Percentiles rank a stretch among this genome's conserved stretches.
These are phyloP conservation scores for Spathaspora passalidarum DNA, from an alignment of 805 yeast genomes.

Conservation along the genomic window DNA sequence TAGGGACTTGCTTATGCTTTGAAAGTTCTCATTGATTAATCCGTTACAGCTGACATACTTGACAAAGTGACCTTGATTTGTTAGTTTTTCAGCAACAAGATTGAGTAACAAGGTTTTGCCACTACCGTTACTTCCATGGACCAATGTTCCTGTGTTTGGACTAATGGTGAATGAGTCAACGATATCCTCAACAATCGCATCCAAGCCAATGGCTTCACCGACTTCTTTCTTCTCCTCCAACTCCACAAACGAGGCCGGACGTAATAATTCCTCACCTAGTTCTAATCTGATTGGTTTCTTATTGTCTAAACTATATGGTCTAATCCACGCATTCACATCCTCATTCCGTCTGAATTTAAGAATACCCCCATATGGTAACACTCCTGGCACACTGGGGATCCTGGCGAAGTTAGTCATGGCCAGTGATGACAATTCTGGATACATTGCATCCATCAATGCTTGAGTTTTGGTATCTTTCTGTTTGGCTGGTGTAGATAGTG, in stretches of 20 bases:
- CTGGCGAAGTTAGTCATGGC: slow-evolving; percentile 47
- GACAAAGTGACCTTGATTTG: slow-evolving; percentile 40
- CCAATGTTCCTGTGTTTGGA: slow-evolving; percentile 51
- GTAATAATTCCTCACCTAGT: slow-evolving; percentile 47
- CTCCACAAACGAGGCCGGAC: slow-evolving; percentile 40
- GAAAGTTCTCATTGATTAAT: slow-evolving; percentile 52
- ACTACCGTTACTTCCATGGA: slow-evolving; percentile 76
- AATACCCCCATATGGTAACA: slow-evolving; percentile 59
- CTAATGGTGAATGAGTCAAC: slow-evolving; percentile 39
- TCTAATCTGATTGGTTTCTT: slow-evolving; percentile 40
- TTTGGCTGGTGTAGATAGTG: slow-evolving; percentile 43
- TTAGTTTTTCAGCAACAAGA: slow-evolving; percentile 37
- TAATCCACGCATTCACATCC: slow-evolving; percentile 43
- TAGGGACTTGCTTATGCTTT: slow-evolving; percentile 42
- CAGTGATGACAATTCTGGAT: slow-evolving; percentile 23
- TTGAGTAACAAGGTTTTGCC: slow-evolving; percentile 68
- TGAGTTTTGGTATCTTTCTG: slow-evolving; percentile 14
- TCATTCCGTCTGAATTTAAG: slow-evolving; percentile 48
- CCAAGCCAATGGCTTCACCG: slow-evolving; percentile 52
- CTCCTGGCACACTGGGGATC: slow-evolving; percentile 47
- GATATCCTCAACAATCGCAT: slow-evolving; percentile 38
- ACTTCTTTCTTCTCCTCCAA: slow-evolving; percentile 12
- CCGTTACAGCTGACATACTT: slow-evolving; percentile 52
- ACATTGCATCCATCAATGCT: slow-evolving; percentile 17
- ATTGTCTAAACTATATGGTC: slow-evolving; percentile 25